Base-by-base conservation (phyloP, 306 rosid genomes). In the Luffa acutangula region DNA sequence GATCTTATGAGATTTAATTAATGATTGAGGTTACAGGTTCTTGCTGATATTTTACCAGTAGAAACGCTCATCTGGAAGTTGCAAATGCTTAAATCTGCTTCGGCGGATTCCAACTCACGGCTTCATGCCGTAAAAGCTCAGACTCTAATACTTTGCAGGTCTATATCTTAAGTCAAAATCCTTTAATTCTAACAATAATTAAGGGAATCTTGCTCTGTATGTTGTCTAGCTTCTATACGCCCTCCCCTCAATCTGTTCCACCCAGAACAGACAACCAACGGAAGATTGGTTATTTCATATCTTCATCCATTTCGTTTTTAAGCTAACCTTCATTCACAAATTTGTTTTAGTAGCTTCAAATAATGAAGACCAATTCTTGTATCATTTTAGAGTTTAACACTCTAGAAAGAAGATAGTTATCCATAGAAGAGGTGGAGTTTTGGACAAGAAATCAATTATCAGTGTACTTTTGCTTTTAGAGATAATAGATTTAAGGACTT, bases 21-120 rank as follows among this genome's bases (percentile, higher is more conserved):
- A 79, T 75, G 60, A 83, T 81, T 81, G 80, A 80, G 15, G 75
- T 83, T 76, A 64, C 89, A 95, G 99, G 96, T 88, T 89, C 85
- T 93, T 72, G 88, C 92, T 21, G 90, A 88, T 60, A 85, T 91
- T 69, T 89, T 91, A 82, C 97, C 97, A 5, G 85, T 85, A 84
- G 95, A 90, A 84, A 89, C 99, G 75, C 87, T 95, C 84, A 41
- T 83, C 10, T 93, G 97, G 99, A 95, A 89, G 87, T 82, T 91
- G 46, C 80, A 87, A 78, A 87, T 93, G 97, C 91, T 95, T 52
- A 84, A 80, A 80, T 83, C 93, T 67, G 97, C 96, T 84, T 93
- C 97, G 33, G 84, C 85, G 11, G 86, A 86, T 88, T 87, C 86
- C 81, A 57, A 84, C 84, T 89, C 99, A 69, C 93, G 89, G 63